phyloP scores from a whole-genome alignment of 768 basidiomycete species.

The Phaeotremella fagi region DNA sequence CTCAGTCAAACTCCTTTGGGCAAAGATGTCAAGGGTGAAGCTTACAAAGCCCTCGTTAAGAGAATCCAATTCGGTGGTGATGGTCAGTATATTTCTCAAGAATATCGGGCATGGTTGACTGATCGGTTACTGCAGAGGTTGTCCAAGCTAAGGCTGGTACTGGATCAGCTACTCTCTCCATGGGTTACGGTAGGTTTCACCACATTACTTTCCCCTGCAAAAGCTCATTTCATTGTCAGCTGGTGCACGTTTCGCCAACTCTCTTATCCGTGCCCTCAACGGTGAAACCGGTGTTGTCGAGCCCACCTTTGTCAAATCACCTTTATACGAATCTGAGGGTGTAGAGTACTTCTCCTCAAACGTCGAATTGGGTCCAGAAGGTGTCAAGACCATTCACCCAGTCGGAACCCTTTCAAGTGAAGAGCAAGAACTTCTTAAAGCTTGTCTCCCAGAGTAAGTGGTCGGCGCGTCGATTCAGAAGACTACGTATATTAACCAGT shows the following conservation, averaged over 20 bases:
- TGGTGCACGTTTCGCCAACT: conserved; percentile 79
- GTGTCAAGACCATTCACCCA: conserved; percentile 74
- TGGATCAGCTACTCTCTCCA: conserved; percentile 93
- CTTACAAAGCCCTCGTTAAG: conserved; percentile 61
- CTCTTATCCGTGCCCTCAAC: conserved; percentile 74
- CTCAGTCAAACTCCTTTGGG: conserved; percentile 79
- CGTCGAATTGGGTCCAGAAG: conserved; percentile 77
- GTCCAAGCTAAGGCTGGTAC: conserved; percentile 94
- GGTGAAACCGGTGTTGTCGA: conserved; percentile 83
- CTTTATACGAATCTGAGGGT: conserved; percentile 64
- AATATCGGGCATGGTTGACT: not conserved
- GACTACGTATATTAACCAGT: not conserved
- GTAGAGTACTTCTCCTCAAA: conserved; percentile 86
- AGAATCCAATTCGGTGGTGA: conserved; percentile 95
- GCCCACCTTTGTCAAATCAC: conserved; percentile 72
- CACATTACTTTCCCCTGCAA: not conserved
- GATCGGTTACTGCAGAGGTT: conserved; percentile 56
- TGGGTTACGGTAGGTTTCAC: conserved; percentile 61
- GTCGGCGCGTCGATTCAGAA: not conserved
- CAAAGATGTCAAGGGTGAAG: conserved; percentile 43
- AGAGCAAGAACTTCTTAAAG: conserved; percentile 72
- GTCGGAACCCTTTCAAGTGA: conserved; percentile 68
- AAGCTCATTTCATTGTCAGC: conserved; percentile 46
- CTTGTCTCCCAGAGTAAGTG: conserved; percentile 67
- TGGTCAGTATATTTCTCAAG: conserved; percentile 41